phyloP scores from a whole-genome alignment of 441 rosid genomes.

The Euphorbia corollata region DNA sequence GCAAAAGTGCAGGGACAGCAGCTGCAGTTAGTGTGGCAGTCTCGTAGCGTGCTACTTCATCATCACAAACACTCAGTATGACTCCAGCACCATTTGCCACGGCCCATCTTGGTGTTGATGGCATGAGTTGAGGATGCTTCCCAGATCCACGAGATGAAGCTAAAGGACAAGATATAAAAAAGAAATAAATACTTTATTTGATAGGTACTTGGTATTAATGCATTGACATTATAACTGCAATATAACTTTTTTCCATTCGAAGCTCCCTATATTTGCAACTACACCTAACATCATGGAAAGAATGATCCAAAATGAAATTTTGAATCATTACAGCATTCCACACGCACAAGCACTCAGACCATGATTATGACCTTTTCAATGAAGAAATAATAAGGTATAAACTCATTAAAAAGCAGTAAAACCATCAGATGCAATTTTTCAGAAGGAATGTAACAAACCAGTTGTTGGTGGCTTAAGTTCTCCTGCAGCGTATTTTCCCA shows the following conservation, averaged over 20 bases:
- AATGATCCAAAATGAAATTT: constrained; percentile 1
- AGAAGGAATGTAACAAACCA: constrained; percentile 38
- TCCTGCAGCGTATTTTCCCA: constrained; percentile 97
- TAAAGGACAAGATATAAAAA: constrained; percentile 20
- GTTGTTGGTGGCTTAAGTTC: constrained; percentile 95
- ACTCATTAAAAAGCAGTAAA: background rate
- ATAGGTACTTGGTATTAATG: background rate
- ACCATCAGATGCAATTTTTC: background rate
- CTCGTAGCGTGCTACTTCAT: constrained; percentile 95
- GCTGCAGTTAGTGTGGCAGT: constrained; percentile 92
- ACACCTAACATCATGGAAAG: background rate
- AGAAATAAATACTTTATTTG: background rate
- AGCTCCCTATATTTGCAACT: background rate
- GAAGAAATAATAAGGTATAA: background rate
- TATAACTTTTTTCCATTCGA: background rate
- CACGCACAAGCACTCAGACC: background rate
- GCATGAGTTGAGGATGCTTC: constrained; percentile 96
- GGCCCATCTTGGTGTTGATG: constrained; percentile 99
- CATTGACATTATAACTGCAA: background rate
- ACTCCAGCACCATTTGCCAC: constrained; percentile 99
- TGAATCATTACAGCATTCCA: background rate
- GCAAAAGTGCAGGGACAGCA: constrained; percentile 97
- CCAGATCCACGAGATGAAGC: constrained; percentile 95
- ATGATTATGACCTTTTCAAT: background rate
- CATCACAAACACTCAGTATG: constrained; percentile 94